Evolutionary conservation across 2,329 filamentous ascomycete species (phyloP), one percentile per base, ranked within the genome.

Genomic region (Aspergillus quadrilineatus): DNA sequence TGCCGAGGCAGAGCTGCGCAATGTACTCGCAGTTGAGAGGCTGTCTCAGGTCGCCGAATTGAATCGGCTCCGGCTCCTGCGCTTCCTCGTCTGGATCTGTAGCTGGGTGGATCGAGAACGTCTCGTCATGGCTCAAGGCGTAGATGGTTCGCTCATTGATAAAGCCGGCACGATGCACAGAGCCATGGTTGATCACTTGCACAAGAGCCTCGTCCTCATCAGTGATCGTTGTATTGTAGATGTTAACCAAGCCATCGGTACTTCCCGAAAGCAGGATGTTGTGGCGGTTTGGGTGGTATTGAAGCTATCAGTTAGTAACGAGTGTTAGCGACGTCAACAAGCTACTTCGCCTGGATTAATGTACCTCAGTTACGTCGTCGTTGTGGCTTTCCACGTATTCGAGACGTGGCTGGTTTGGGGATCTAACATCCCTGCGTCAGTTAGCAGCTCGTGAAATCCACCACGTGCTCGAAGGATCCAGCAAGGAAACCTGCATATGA

Each of bases 121-220:
- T 79, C 65, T 87, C 85, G 60, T 87, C 85, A 4, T 85, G 85
- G 55, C 83, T 85, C 7, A 87, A 74, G 4, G 82, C 82, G 61
- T 81, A 86, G 52, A 85, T 78, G 41, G 79, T 74, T 36, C 73
- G 69, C 4, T 77, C 70, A 12, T 76, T 79, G 26, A 87, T 72
- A 69, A 86, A 86, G 2, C 83, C 84, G 22, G 84, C 82, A 61
- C 83, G 83, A 60, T 86, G 83, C 49, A 87, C 80, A 6, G 85
- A 85, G 47, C 81, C 75, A 62, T 86, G 84, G 65, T 86, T 87
- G 67, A 86, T 79, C 32, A 86, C 83, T 65, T 86, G 83, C 50
- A 83, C 75, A 30, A 87, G 71, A 1, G 84, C 83, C 50, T 87
- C 85, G 53, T 87, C 84, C 68, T 87, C 85, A 48, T 83, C 81